Percentiles rank a stretch among this genome's conserved stretches.
These are phyloP conservation scores for Fusarium bulbicola DNA, from an alignment of 2,329 filamentous ascomycete genomes.

Conservation along the genomic window DNA sequence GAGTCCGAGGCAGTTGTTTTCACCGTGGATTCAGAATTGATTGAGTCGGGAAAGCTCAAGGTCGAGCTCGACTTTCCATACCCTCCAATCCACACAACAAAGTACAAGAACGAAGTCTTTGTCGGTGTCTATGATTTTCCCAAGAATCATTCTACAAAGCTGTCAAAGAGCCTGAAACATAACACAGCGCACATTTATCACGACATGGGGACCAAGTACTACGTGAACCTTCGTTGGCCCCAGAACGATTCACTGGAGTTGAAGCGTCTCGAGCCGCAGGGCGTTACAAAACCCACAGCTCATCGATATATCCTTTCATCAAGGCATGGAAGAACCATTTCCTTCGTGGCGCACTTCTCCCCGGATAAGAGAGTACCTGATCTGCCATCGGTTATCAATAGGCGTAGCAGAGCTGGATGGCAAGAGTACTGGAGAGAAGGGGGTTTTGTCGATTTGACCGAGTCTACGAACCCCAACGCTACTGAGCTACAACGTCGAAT, in stretches of 20 bases:
- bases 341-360: slow-evolving; percentile 49
- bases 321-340: slow-evolving; percentile 10
- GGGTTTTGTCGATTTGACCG: slow-evolving; percentile 54
- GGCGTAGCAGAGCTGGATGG: slow-evolving; percentile 44
- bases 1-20: slow-evolving; percentile 51
- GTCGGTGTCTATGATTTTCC: slow-evolving; percentile 53
- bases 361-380: slow-evolving; percentile 37
- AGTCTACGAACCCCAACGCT: slow-evolving; percentile 48
- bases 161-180: slow-evolving; percentile 12
- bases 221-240: slow-evolving; percentile 50
- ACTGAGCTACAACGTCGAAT: slow-evolving; percentile 56
- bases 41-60: slow-evolving; percentile 45
- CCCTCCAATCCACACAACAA: slow-evolving; percentile 49
- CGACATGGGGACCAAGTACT: slow-evolving; percentile 51
- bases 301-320: slow-evolving; percentile 47
- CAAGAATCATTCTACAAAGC: slow-evolving; percentile 49
- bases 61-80: slow-evolving; percentile 56
- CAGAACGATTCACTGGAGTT: slow-evolving; percentile 24
- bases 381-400: slow-evolving; percentile 37
- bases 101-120: slow-evolving; percentile 57
- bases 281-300: slow-evolving; percentile 38
- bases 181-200: slow-evolving; percentile 48
- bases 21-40: slow-evolving; percentile 48
- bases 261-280: slow-evolving; percentile 31
- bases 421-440: slow-evolving; percentile 51